Evolutionary conservation across 192 early-diverging fungal species (phyloP).

Genomic region (Rhizoclosmatium sp.): DNA sequence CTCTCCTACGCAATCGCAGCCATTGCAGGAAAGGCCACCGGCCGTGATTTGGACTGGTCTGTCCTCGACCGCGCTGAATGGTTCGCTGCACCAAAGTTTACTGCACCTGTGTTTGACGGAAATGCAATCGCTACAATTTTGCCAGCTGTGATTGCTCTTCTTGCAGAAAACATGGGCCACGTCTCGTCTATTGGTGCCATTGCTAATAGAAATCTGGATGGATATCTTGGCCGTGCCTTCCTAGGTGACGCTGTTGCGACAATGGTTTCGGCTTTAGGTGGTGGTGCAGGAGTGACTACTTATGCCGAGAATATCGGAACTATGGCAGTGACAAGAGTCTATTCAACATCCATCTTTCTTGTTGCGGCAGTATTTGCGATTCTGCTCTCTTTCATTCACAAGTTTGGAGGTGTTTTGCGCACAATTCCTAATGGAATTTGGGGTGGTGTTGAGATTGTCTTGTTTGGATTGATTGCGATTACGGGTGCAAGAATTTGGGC

Average conservation of each 20-base stretch:
- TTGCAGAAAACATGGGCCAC: constrained; percentile 69
- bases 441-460: constrained; percentile 61
- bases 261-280: constrained; percentile 54
- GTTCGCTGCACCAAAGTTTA: constrained; percentile 59
- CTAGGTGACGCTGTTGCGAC: constrained; percentile 66
- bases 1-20: constrained; percentile 49
- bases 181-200: constrained; percentile 63
- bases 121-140: constrained; percentile 61
- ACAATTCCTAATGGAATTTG: constrained; percentile 64
- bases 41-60: constrained; percentile 34
- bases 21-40: constrained; percentile 28
- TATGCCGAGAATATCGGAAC: constrained; percentile 70
- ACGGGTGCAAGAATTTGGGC: constrained; percentile 67
- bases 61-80: constrained; percentile 50
- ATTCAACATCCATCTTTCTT: constrained; percentile 62
- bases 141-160: constrained; percentile 60
- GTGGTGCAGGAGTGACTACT: constrained; percentile 62
- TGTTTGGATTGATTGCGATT: constrained; percentile 63
- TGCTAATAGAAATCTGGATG: constrained; percentile 52
- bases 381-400: constrained; percentile 63
- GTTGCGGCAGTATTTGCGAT: constrained; percentile 63
- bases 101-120: constrained; percentile 51
- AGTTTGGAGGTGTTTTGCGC: constrained; percentile 62
- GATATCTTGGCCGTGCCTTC: constrained; percentile 63
- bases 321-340: constrained; percentile 63